Evolutionary conservation across 23 red algal species (phyloP).

Genomic region (Gracilaria gracilis): DNA sequence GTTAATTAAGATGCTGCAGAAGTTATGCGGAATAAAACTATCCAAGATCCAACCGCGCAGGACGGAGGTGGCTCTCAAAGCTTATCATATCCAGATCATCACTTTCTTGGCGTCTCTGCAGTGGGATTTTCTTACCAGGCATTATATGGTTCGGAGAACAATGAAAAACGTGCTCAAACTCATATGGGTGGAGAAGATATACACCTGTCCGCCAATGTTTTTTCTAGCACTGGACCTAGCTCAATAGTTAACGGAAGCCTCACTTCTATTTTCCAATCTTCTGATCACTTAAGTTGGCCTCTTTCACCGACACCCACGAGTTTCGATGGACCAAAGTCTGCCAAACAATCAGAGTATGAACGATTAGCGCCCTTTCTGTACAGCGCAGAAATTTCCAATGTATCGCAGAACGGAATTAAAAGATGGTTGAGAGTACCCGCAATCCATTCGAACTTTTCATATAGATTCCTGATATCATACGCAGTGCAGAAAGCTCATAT

Average conservation of each 20-base stretch:
- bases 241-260: neutral
- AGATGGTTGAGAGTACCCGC: neutral
- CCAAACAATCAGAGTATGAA: neutral
- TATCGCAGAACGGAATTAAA: neutral
- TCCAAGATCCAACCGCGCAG: too few relatives aligned
- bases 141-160: too few relatives aligned
- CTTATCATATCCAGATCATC: too few relatives aligned
- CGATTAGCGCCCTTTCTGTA: neutral
- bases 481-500: neutral
- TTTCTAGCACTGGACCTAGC: neutral
- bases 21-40: too few relatives aligned
- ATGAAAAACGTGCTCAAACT: too few relatives aligned
- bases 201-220: too few relatives aligned
- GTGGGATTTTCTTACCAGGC: too few relatives aligned
- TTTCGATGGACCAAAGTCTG: neutral
- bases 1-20: too few relatives aligned
- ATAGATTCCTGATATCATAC: neutral
- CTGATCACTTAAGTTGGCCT: neutral
- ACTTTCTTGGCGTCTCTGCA: too few relatives aligned
- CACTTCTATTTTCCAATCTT: neutral
- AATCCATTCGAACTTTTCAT: neutral
- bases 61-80: too few relatives aligned
- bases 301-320: too few relatives aligned
- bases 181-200: too few relatives aligned
- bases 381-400: conserved; percentile 9